These are phyloP conservation scores for Phalaenopsis hybrid DNA, from an alignment of 116 monocot species.

Conservation along the genomic window DNA sequence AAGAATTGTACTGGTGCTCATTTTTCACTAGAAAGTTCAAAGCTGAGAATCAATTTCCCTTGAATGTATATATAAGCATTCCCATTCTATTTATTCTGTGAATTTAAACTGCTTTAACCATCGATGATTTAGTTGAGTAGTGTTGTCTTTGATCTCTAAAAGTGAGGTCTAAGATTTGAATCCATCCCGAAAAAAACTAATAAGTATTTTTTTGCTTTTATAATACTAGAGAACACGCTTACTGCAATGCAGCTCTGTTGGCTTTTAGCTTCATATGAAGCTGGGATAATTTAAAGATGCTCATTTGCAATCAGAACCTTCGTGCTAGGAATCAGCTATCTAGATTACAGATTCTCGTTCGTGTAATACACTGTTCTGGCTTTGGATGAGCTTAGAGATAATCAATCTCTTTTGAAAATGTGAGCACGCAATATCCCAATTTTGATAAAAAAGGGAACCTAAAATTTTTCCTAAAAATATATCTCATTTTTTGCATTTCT, in stretches of 20 bases:
- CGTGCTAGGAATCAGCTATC: not conserved
- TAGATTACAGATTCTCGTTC: not conserved
- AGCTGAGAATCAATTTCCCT: too few relatives aligned
- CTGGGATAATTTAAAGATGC: not conserved
- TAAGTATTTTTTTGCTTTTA: not conserved
- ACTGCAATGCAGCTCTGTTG: not conserved
- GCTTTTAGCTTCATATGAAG: not conserved
- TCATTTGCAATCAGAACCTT: too few relatives aligned
- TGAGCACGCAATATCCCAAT: not conserved
- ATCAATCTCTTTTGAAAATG: not conserved
- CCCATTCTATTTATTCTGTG: too few relatives aligned
- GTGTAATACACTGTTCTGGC: not conserved
- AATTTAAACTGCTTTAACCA: too few relatives aligned
- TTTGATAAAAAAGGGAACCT: too few relatives aligned
- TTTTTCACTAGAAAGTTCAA: too few relatives aligned
- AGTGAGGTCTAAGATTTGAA: not conserved
- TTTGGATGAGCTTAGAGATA: not conserved
- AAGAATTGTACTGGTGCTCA: too few relatives aligned
- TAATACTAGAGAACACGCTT: not conserved
- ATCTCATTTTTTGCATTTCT: too few relatives aligned
- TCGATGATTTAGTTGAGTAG: not conserved
- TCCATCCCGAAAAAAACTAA: not conserved
- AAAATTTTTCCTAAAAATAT: too few relatives aligned
- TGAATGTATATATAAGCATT: too few relatives aligned
- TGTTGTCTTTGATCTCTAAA: not conserved